A percentile compares a stretch with the other conserved stretches of the same genome.
These are phyloP conservation scores for Scutellaria barbata DNA, from an alignment of 257 asterid species.

Conservation along the genomic window DNA sequence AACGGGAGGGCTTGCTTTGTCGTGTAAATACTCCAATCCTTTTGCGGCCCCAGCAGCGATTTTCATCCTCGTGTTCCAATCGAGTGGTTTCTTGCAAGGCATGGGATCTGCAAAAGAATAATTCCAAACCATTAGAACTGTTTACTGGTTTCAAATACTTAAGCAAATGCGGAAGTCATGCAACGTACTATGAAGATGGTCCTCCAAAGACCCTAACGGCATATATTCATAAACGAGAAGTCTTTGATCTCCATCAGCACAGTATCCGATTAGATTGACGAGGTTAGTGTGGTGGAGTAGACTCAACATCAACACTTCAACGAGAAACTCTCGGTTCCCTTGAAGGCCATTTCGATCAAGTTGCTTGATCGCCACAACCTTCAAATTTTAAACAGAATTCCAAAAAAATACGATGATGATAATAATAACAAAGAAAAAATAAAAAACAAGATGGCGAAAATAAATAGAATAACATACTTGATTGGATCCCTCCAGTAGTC, in stretches of 20 bases:
- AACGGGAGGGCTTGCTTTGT: slow-evolving; percentile 91
- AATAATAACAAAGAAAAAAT: neutral
- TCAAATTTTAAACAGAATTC: neutral
- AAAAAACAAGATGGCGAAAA: neutral
- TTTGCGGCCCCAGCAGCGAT: slow-evolving; percentile 97
- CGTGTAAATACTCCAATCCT: slow-evolving; percentile 92
- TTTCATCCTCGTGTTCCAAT: slow-evolving; percentile 94
- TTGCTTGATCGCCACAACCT: slow-evolving; percentile 96
- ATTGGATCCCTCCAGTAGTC: slow-evolving; percentile 64
- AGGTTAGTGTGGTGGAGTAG: slow-evolving; percentile 88
- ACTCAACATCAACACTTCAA: slow-evolving; percentile 91
- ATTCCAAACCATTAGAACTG: slow-evolving; percentile 17
- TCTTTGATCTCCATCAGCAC: slow-evolving; percentile 97
- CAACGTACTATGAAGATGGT: slow-evolving; percentile 79
- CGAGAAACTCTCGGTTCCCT: slow-evolving; percentile 90
- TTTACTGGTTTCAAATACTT: neutral
- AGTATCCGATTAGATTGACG: slow-evolving; percentile 86
- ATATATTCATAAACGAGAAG: slow-evolving; percentile 88
- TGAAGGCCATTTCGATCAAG: slow-evolving; percentile 90
- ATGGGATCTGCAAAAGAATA: slow-evolving; percentile 54
- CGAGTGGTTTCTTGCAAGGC: slow-evolving; percentile 62
- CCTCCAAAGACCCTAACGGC: slow-evolving; percentile 87
- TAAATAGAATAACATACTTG: slow-evolving; percentile 48
- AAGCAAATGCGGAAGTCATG: neutral
- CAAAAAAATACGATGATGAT: neutral